phyloP scores from a whole-genome alignment of 768 basidiomycete genomes.

The Amanita polypyramis region DNA sequence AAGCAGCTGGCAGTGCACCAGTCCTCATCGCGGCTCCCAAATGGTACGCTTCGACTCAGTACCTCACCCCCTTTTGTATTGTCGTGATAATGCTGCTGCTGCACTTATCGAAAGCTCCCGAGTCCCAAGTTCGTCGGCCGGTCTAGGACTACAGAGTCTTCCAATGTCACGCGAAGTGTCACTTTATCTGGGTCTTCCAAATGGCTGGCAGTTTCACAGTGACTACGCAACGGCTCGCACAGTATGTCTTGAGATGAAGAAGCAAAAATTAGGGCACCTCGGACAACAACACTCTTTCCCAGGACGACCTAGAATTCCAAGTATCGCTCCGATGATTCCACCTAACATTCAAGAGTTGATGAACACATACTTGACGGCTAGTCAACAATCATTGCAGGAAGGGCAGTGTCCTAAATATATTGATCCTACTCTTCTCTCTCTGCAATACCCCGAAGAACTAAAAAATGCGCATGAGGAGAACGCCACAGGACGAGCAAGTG shows the following conservation, averaged over 20 bases:
- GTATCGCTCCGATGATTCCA: constrained; percentile 23
- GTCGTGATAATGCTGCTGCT: no score
- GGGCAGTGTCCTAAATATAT: not conserved
- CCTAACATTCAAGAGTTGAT: not conserved
- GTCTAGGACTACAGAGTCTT: constrained; percentile 12
- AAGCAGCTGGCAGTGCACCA: no score
- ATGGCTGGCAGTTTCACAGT: constrained; percentile 34
- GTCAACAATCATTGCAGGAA: not conserved
- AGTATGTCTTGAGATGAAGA: constrained; percentile 24
- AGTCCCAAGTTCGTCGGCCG: not conserved
- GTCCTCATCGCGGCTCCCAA: no score
- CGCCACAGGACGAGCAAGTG: not conserved
- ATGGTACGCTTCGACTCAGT: no score
- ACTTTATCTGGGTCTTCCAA: constrained; percentile 34
- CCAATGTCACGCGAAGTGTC: constrained; percentile 38
- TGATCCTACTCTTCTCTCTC: not conserved
- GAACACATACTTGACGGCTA: not conserved
- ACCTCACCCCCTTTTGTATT: no score
- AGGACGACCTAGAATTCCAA: constrained; percentile 28
- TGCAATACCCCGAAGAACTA: not conserved
- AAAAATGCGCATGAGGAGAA: not conserved
- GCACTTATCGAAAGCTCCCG: no score
- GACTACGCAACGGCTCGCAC: constrained; percentile 26
- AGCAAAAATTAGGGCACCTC: constrained; percentile 4
- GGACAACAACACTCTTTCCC: not conserved